Conservation (phyloP, 352 stramenopile species). For the Globisporangium echinulatum region DNA sequence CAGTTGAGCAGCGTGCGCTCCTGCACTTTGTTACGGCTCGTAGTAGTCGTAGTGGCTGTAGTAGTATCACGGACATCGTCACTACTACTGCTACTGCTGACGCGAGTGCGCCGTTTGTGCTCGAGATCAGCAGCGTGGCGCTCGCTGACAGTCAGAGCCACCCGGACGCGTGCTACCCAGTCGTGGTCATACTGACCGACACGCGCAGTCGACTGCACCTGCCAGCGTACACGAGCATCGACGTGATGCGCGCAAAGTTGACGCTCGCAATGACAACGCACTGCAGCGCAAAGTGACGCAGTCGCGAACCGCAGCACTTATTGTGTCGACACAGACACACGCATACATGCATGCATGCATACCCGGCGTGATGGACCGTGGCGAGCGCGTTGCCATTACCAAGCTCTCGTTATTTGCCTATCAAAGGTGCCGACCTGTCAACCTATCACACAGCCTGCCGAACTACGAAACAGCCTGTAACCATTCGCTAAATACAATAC, state of each 20-base stretch:
- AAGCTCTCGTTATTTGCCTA: too few species aligned
- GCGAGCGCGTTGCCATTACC: too few species aligned
- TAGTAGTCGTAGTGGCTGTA: not conserved
- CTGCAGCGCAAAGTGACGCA: conserved; percentile 4
- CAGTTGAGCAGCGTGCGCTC: conserved; percentile 33
- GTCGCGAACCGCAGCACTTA: too few species aligned
- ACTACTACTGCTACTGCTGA: too few species aligned
- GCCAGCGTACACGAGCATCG: conserved; percentile 44
- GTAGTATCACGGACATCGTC: too few species aligned
- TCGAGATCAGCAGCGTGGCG: conserved; percentile 37
- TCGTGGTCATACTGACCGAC: conserved; percentile 26
- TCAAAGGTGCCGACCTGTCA: too few species aligned
- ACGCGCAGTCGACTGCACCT: conserved; percentile 42
- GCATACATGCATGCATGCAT: too few species aligned
- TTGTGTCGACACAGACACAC: not conserved
- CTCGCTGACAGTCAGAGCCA: conserved; percentile 36
- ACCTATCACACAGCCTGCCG: too few species aligned
- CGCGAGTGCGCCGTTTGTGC: conserved; percentile 14
- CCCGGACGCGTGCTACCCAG: conserved; percentile 53
- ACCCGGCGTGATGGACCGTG: too few species aligned
- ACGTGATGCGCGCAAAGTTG: conserved; percentile 51
- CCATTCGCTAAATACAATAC: not conserved
- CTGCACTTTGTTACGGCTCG: conserved; percentile 43
- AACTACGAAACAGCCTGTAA: too few species aligned
- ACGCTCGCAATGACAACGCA: conserved; percentile 45